A percentile compares a stretch with the other conserved stretches of the same genome.
phyloP scores from a whole-genome alignment of 306 rosid species.

The Cucurbita ficifolia region DNA sequence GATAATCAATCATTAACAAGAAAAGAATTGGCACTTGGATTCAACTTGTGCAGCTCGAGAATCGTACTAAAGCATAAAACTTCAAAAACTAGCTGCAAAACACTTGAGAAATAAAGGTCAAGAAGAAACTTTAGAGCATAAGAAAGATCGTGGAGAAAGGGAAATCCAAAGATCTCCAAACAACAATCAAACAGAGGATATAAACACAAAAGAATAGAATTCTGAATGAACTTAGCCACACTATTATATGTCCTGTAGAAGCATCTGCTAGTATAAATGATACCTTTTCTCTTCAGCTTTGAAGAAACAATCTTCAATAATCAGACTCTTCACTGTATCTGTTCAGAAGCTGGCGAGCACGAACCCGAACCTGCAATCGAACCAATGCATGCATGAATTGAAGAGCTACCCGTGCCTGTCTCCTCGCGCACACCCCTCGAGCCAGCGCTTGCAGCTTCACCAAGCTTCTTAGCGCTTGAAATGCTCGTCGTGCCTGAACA shows the following conservation, averaged over 20 bases:
- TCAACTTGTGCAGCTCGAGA: neutral
- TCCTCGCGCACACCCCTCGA: slow-evolving; percentile 52
- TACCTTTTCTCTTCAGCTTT: neutral
- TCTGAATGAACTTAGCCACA: neutral
- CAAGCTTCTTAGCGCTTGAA: slow-evolving; percentile 47
- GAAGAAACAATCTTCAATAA: neutral
- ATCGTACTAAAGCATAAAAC: neutral
- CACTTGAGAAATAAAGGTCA: neutral
- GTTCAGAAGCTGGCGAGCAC: slow-evolving; percentile 47
- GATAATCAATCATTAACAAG: neutral
- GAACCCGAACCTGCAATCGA: slow-evolving; percentile 58
- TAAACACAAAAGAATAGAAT: neutral
- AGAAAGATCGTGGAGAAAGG: neutral
- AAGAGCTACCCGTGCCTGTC: slow-evolving; percentile 55
- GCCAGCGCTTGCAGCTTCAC: slow-evolving; percentile 84
- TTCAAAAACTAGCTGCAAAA: neutral
- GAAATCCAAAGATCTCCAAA: neutral
- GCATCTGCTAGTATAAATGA: neutral
- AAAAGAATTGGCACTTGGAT: neutral
- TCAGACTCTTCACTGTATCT: neutral
- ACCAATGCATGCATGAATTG: slow-evolving; percentile 67
- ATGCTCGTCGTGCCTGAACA: slow-evolving; percentile 64
- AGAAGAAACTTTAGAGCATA: neutral
- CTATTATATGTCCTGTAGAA: neutral
- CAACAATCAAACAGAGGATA: neutral